phyloP scores from a whole-genome alignment of 116 monocot species.

The Papilionanthe hybrid region DNA sequence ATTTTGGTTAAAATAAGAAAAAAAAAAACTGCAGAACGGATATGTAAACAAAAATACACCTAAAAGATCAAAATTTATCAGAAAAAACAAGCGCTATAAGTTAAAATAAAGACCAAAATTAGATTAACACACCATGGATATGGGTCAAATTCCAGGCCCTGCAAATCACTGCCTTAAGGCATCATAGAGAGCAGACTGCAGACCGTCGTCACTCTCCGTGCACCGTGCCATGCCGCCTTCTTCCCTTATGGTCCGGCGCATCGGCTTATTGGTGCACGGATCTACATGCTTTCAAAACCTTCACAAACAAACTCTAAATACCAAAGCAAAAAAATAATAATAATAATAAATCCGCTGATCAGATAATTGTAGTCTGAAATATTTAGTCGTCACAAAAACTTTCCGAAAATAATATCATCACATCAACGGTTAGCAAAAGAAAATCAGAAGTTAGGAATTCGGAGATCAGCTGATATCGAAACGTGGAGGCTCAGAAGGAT shows the following conservation, averaged over 20 bases:
- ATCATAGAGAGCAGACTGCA: constrained; percentile 88
- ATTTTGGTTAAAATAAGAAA: too few relatives aligned
- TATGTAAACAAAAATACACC: too few relatives aligned
- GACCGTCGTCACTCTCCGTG: constrained; percentile 66
- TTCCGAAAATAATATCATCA: constrained; percentile 54
- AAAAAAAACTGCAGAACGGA: too few relatives aligned
- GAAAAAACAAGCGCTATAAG: too few relatives aligned
- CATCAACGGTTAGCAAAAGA: constrained; percentile 26
- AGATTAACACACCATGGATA: neutral
- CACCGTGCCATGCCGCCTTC: constrained; percentile 86
- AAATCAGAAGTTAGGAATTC: neutral
- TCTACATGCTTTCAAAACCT: neutral
- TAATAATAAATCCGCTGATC: constrained; percentile 37
- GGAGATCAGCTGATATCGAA: neutral
- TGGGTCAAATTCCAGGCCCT: constrained; percentile 61
- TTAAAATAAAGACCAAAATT: too few relatives aligned
- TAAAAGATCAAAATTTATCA: too few relatives aligned
- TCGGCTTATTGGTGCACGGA: constrained; percentile 84
- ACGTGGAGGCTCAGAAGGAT: constrained; percentile 84
- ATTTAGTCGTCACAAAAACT: constrained; percentile 36
- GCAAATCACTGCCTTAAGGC: constrained; percentile 56
- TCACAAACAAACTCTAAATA: neutral
- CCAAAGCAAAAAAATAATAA: neutral
- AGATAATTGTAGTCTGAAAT: constrained; percentile 97
- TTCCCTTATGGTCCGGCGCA: constrained; percentile 59